Evolutionary conservation across 352 stramenopile species (phyloP), one percentile per base, ranked within the genome.

Genomic region (Phytophthora tubulina): DNA sequence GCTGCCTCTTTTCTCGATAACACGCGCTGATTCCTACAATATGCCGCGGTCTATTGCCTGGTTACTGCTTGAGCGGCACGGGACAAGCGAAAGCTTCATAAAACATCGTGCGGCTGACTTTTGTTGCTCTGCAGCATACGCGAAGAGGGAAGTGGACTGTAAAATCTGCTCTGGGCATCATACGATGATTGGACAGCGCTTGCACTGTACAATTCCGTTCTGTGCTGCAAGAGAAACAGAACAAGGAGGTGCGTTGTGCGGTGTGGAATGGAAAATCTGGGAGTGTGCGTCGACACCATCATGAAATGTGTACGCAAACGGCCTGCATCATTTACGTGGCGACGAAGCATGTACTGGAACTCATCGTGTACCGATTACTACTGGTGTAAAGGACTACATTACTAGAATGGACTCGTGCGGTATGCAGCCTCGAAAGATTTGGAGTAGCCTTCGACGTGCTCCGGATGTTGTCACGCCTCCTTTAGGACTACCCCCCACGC

Each of bases 91-190:
- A n/a, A n/a, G n/a, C n/a, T n/a, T n/a, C n/a, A n/a, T n/a, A n/a
- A n/a, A n/a, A n/a, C n/a, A n/a, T n/a, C n/a, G n/a, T n/a, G n/a
- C 46, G 15, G 3, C 9, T 3, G 46, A 57, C 7, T 50, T 66
- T 9, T 66, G 58, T 36, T 57, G 36, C 17, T 58, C 58, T 11
- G 36, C 33, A 32, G 46, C 3, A n/a, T 66, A 66, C 7, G 58
- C 51, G 15, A 66, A 53, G 10, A n/a, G 46, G 0, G 27, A 38
- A 0, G 13, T 66, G 46, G 35, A 50, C 32, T 57, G 46, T 14
- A 57, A 50, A 44, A 49, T 57, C 1, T 66, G 46, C 14, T 1
- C 14, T 2, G 58, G 2, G 2, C 17, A 66, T 4, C 58, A 57
- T 13, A 9, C 15, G 4, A 66, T 66, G 58, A 10, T 66, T 2